phyloP scores from a whole-genome alignment of 108 stramenopile species.

The Cyclotella kingstonii region DNA sequence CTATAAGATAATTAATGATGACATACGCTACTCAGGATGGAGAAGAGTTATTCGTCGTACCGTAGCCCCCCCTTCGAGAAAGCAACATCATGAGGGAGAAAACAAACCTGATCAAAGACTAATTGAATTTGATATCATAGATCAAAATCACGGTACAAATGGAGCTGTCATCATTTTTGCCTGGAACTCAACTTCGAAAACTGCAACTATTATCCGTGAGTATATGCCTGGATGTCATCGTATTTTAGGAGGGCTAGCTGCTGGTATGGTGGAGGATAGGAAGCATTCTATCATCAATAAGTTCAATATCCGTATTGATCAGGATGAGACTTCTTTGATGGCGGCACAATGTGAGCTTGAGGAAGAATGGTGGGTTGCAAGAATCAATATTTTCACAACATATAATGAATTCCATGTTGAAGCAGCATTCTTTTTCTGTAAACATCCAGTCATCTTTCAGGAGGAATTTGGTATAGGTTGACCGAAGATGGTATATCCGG shows the following conservation, averaged over 20 bases:
- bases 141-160: constrained; percentile 35
- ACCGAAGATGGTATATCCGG: constrained; percentile 42
- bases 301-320: constrained; percentile 1
- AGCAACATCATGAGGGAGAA: constrained; percentile 21
- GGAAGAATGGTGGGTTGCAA: constrained; percentile 60
- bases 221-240: constrained; percentile 76
- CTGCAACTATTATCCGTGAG: constrained; percentile 71
- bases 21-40: constrained; percentile 63
- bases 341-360: constrained; percentile 77
- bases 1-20: constrained; percentile 58
- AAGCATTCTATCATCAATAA: constrained; percentile 41
- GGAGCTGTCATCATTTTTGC: constrained; percentile 78
- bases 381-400: background rate
- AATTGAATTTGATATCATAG: constrained; percentile 62
- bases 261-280: constrained; percentile 72
- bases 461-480: constrained; percentile 71
- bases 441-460: constrained; percentile 52
- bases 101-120: constrained; percentile 24
- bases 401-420: background rate
- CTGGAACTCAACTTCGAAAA: constrained; percentile 72
- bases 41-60: constrained; percentile 58
- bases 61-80: constrained; percentile 36
- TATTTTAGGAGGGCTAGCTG: constrained; percentile 65
- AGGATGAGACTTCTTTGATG: constrained; percentile 16
- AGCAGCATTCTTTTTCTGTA: background rate